Conservation (phyloP, 1,139 yeast species). For the Taphrina deformans region DNA sequence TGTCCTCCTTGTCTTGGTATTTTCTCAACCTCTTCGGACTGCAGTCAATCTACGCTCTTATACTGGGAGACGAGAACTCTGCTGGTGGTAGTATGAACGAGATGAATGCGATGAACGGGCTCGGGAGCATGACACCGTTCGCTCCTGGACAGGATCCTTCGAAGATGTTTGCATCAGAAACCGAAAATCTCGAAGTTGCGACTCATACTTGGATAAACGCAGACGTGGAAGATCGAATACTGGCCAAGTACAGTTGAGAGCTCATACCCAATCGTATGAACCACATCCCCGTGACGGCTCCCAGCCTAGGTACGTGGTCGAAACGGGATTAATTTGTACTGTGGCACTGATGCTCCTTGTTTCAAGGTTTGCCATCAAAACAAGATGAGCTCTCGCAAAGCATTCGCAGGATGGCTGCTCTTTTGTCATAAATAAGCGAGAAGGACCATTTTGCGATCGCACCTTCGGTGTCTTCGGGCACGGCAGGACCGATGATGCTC, state of each 20-base stretch:
- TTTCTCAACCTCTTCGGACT: constrained; percentile 85
- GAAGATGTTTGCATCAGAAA: constrained; percentile 64
- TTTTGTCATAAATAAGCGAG: too few species aligned
- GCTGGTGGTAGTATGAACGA: constrained; percentile 37
- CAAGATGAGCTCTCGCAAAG: too few species aligned
- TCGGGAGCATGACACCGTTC: constrained; percentile 47
- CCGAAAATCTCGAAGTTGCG: constrained; percentile 72
- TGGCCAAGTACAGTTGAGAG: constrained; percentile 45
- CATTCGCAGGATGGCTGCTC: too few species aligned
- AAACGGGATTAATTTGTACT: too few species aligned
- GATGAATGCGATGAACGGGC: constrained; percentile 38
- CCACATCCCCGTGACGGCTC: too few species aligned
- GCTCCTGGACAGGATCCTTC: constrained; percentile 54
- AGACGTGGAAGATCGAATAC: constrained; percentile 65
- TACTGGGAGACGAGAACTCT: constrained; percentile 58
- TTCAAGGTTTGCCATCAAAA: too few species aligned
- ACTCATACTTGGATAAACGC: constrained; percentile 60
- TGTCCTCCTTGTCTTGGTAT: constrained; percentile 97
- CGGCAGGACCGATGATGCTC: too few species aligned
- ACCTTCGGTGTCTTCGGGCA: too few species aligned
- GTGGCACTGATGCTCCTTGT: too few species aligned
- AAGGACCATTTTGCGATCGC: too few species aligned
- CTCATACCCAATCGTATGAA: neutral
- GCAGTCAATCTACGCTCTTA: constrained; percentile 71
- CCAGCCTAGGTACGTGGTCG: too few species aligned